phyloP scores from a whole-genome alignment of 495 filamentous ascomycete species.

The Thermochaetoides thermophila region DNA sequence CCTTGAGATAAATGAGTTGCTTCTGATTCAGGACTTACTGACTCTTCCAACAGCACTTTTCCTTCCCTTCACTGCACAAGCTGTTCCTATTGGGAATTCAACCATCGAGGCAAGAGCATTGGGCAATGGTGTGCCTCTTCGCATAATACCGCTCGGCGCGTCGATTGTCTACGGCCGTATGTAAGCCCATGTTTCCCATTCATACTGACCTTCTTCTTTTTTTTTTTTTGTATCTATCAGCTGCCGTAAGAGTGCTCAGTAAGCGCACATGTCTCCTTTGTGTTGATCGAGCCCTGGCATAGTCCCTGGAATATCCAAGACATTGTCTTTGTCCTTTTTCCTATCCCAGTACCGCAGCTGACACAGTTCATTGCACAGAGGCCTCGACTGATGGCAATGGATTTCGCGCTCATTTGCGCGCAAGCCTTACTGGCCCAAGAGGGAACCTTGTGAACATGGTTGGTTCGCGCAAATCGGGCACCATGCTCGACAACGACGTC shows the following conservation, averaged over 20 bases:
- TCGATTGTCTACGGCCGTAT: constrained; percentile 37
- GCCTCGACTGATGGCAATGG: constrained; percentile 22
- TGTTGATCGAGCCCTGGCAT: no score
- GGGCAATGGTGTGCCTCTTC: constrained; percentile 18
- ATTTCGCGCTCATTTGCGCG: constrained; percentile 20
- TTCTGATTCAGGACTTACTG: no score
- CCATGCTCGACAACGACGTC: constrained; percentile 36
- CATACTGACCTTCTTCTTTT: background rate
- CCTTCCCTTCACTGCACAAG: no score
- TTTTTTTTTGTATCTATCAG: no score
- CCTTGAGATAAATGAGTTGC: no score
- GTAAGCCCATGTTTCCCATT: background rate
- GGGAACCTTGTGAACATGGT: constrained; percentile 35
- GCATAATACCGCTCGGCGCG: constrained; percentile 40
- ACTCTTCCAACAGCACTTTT: no score
- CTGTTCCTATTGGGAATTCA: no score
- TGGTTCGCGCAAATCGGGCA: constrained; percentile 29
- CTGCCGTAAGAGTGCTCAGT: no score
- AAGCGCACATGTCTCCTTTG: no score
- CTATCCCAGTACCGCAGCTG: no score
- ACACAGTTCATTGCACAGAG: constrained; percentile 1
- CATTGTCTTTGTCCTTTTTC: no score
- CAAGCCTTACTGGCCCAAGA: constrained; percentile 9
- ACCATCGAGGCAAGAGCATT: constrained; percentile 6
- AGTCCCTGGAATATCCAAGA: no score